A percentile compares a stretch with the other conserved stretches of the same genome.
phyloP scores from a whole-genome alignment of 2,329 filamentous ascomycete species.

The Fusarium napiforme region DNA sequence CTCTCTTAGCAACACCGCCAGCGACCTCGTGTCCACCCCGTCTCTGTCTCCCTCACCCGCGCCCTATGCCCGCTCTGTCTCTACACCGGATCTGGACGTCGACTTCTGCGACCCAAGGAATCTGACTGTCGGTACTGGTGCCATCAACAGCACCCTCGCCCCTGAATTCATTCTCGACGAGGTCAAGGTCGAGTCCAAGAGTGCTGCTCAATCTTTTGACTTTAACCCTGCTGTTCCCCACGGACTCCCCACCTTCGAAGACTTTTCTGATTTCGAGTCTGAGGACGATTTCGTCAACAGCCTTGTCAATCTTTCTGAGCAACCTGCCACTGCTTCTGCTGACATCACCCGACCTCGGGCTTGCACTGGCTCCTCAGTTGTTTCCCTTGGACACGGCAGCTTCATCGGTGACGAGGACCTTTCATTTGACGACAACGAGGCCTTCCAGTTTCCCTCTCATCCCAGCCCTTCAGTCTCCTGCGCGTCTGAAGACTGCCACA shows the following conservation, averaged over 20 bases:
- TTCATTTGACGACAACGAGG: conserved; percentile 76
- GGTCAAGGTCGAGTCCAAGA: conserved; percentile 63
- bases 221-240: conserved; percentile 62
- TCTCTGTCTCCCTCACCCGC: conserved; percentile 89
- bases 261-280: conserved; percentile 88
- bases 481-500: conserved; percentile 60
- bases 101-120: conserved; percentile 94
- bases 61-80: conserved; percentile 76
- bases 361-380: conserved; percentile 73
- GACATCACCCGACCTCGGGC: conserved; percentile 77
- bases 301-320: conserved; percentile 72
- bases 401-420: conserved; percentile 82
- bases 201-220: conserved; percentile 60
- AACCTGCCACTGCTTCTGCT: conserved; percentile 51
- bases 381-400: conserved; percentile 78
- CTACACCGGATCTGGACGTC: conserved; percentile 73
- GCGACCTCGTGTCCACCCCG: conserved; percentile 79
- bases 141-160: conserved; percentile 60
- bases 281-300: conserved; percentile 84
- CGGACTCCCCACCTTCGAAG: conserved; percentile 80
- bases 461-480: conserved; percentile 63
- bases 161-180: conserved; percentile 76
- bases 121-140: conserved; percentile 74
- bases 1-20: conserved; percentile 71
- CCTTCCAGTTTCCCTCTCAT: conserved; percentile 69